Base-by-base conservation (phyloP, 345 rosid genomes). In the Physaria fendleri region DNA sequence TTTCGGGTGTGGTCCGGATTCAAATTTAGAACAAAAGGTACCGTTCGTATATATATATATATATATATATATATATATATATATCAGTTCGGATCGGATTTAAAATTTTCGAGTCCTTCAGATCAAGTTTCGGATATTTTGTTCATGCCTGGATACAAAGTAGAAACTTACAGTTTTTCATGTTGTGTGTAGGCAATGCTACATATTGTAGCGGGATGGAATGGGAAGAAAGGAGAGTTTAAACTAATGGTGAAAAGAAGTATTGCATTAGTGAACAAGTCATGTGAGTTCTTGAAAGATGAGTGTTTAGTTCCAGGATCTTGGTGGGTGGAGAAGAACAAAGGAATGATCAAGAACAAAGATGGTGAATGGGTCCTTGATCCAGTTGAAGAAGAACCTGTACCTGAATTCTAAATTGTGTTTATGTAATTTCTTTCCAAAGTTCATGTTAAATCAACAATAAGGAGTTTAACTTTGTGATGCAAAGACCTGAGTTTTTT, bases 271-370 rank as follows among this genome's bases (percentile, higher is more conserved):
- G 98, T 91, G 72, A 91, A 88, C 48, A 91, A 91, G 62, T 83
- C 88, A 8, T 69, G 81, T 15, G 88, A 71, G 34, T 81, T 72
- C 63, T 66, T 91, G 73, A 88, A 82, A 69, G 82, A 77, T 59
- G 95, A 91, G 70, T 82, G 71, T 17, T 45, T 84, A 65, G 92
- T 91, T 21, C 95, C 90, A 13, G 90, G 77, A 9, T 71, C 81
- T 0, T 91, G 98, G 98, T 88, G 96, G 95, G 82, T 84, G 10
- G 95, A 85, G 67, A 91, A 88, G 77, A 88, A 91, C 77, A 91
- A 81, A 76, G 95, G 98, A 23, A 28, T 88, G 78, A 62, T 75
- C 5, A 74, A 68, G 60, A 62, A 72, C 25, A 80, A 74, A 35
- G 73, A 78, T 32, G 96, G 92, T 0, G 88, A 84, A 39, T 90